Conservation (phyloP, 176 grass and related monocot genomes). For the Rhynchospora breviuscula region DNA sequence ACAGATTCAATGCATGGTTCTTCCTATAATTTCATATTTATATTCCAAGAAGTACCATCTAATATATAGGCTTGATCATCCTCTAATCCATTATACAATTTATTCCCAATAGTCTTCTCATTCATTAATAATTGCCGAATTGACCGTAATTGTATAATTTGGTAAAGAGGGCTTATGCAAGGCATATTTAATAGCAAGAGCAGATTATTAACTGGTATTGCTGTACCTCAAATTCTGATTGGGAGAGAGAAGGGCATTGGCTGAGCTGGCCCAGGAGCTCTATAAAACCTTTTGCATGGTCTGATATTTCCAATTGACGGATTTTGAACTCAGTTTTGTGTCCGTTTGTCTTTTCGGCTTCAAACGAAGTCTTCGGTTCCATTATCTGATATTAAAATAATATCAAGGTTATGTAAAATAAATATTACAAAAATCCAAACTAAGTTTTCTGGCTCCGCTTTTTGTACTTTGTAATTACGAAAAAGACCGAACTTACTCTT, state of each 20-base stretch:
- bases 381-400: slow-evolving; percentile 10
- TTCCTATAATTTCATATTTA: neutral
- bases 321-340: slow-evolving; percentile 21
- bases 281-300: slow-evolving; percentile 58
- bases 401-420: neutral
- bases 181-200: neutral
- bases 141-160: neutral
- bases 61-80: neutral
- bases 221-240: slow-evolving; percentile 41
- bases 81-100: neutral
- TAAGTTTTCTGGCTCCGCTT: neutral
- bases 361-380: neutral
- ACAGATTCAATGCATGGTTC: neutral
- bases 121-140: neutral
- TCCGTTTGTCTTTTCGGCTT: neutral
- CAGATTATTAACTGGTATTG: neutral
- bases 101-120: neutral
- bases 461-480: neutral
- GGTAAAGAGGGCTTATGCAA: neutral
- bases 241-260: slow-evolving; percentile 48
- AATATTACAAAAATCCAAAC: neutral
- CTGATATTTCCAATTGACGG: slow-evolving; percentile 56
- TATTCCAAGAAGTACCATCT: neutral
- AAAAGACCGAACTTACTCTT: neutral
- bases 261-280: slow-evolving; percentile 66